Conservation (phyloP, 306 rosid genomes). For the Inga oerstediana region DNA sequence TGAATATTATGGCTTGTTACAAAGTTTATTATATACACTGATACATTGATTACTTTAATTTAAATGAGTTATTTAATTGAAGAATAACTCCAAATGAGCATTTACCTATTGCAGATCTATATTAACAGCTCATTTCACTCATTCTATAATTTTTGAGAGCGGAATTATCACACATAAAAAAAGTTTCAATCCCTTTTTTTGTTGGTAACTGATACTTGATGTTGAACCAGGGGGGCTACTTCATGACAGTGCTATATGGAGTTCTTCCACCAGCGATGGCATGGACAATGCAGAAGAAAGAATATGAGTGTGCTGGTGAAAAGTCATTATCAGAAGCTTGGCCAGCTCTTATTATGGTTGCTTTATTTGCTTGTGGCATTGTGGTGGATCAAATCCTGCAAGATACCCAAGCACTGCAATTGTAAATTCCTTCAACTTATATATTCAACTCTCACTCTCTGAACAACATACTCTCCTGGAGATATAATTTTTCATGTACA, state of each 20-base stretch:
- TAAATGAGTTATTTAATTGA: background rate
- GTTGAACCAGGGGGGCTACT: conserved; percentile 71
- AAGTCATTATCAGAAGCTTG: conserved; percentile 45
- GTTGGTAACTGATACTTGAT: conserved; percentile 4
- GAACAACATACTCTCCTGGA: background rate
- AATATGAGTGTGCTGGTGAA: conserved; percentile 29
- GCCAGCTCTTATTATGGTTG: conserved; percentile 58
- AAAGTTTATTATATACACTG: background rate
- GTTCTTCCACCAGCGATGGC: conserved; percentile 89
- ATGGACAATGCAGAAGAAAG: conserved; percentile 54
- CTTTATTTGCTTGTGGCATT: conserved; percentile 60
- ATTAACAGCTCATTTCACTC: background rate
- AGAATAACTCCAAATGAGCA: background rate
- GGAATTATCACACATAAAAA: background rate
- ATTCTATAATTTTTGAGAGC: background rate
- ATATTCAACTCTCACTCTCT: background rate
- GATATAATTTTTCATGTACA: background rate
- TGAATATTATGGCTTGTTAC: background rate
- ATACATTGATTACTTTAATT: background rate
- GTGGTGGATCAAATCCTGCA: conserved; percentile 62
- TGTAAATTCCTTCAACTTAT: conserved; percentile 4
- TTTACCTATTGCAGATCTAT: background rate
- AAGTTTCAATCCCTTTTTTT: background rate
- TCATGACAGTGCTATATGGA: conserved; percentile 78
- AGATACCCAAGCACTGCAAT: conserved; percentile 46